Evolutionary conservation across 2,329 filamentous ascomycete genomes (phyloP), one percentile per base, ranked within the genome.

Genomic region (Aspergillus glaucus): DNA sequence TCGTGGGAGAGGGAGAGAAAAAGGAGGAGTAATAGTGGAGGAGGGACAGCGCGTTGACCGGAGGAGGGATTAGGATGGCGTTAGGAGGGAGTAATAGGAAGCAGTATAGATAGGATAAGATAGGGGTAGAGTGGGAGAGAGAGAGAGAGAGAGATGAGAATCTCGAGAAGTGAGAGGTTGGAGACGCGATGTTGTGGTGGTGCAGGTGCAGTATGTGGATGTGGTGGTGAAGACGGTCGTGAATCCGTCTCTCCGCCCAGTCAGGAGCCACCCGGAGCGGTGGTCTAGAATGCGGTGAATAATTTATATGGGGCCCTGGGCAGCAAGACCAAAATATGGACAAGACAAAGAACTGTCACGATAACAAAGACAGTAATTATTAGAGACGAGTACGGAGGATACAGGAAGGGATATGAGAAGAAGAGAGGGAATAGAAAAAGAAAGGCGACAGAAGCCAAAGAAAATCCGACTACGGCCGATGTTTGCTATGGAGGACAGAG

Each of bases 351-450:
- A 30, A 30, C 26, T 30, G 26, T 12, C 26, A 28, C 26, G 26
- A 28, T 28, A 28, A 28, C 26, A 28, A 28, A 30, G 26, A 30
- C 4, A 30, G 9, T 30, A 12, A 12, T 30, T 12, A 30, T 12
- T 12, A 30, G 26, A 12, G 9, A 12, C 26, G 26, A 30, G 26
- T 30, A 30, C 10, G 10, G 9, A 12, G 26, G 3, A 39, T 22
- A 22, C 22, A 22, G 6, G 22, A 39, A 39, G 36, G n/a, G 4
- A 39, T 7, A n/a, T 15, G 36, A 39, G n/a, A 41, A 28, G 44
- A 42, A 42, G 26, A 46, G 46, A 46, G 44, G 19, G 39, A 46
- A 22, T 22, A 36, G 44, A 36, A 30, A 46, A 48, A 48, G 41
- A 52, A 15, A 19, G n/a, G 19, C 19, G 34, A 21, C 21, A 32